A percentile compares a stretch with the other conserved stretches of the same genome.
phyloP scores from a whole-genome alignment of 768 basidiomycete species.

The Suillus subaureus region DNA sequence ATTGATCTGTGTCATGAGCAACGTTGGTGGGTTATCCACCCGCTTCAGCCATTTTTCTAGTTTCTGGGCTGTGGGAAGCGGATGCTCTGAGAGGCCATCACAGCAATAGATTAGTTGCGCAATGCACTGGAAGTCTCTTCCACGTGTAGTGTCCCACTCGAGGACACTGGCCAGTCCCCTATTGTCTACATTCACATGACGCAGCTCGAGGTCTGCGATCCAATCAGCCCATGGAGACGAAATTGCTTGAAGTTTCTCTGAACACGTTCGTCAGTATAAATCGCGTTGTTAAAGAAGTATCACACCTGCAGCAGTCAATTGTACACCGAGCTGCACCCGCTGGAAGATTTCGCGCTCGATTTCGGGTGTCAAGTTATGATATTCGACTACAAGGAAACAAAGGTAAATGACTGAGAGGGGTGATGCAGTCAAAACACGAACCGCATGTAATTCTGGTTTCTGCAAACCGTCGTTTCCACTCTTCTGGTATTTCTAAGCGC shows the following conservation, averaged over 20 bases:
- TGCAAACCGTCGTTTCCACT: conserved; percentile 52
- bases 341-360: conserved; percentile 81
- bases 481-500: conserved; percentile 54
- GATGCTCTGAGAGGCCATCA: conserved; percentile 48
- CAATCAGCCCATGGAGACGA: conserved; percentile 70
- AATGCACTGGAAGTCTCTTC: conserved; percentile 76
- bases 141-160: conserved; percentile 66
- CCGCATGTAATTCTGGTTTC: conserved; percentile 68
- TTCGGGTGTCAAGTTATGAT: conserved; percentile 51
- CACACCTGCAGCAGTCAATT: conserved; percentile 70
- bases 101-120: conserved; percentile 73
- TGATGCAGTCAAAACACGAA: conserved; percentile 32
- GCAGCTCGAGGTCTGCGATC: conserved; percentile 59
- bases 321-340: conserved; percentile 79
- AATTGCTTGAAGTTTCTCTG: conserved; percentile 82
- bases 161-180: conserved; percentile 56
- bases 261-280: conserved; percentile 4
- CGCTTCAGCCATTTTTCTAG: conserved; percentile 50
- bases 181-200: conserved; percentile 57
- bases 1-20: conserved; percentile 57
- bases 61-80: conserved; percentile 54
- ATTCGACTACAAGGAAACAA: conserved; percentile 57
- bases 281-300: neutral
- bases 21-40: conserved; percentile 39
- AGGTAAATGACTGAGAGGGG: neutral